Evolutionary conservation across 441 rosid genomes (phyloP).

Genomic region (Adansonia rubrostipa): DNA sequence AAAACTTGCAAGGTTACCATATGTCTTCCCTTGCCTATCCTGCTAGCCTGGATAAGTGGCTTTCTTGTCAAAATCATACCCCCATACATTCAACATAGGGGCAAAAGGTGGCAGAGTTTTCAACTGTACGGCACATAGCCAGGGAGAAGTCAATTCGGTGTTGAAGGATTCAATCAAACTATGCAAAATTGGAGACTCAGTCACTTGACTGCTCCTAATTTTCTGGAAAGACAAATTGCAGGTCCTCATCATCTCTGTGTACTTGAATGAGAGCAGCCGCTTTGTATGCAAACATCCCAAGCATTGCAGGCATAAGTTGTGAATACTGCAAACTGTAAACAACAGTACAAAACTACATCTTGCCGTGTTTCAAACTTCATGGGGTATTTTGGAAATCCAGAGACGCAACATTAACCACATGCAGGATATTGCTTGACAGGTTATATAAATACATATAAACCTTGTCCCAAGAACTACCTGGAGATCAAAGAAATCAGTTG

Average conservation of each 20-base stretch:
- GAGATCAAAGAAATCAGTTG: slow-evolving; percentile 68
- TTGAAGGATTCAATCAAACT: neutral
- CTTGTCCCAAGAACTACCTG: slow-evolving; percentile 54
- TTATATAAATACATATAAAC: neutral
- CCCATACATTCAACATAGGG: neutral
- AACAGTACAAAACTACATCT: neutral
- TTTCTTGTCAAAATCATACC: neutral
- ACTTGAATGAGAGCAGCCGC: slow-evolving; percentile 97
- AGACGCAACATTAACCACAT: neutral
- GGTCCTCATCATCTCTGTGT: slow-evolving; percentile 86
- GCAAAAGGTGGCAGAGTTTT: neutral
- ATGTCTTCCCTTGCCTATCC: neutral
- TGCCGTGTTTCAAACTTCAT: neutral
- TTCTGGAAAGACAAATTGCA: slow-evolving; percentile 68
- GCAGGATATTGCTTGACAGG: neutral
- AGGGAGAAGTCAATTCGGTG: neutral
- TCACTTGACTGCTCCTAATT: slow-evolving; percentile 40
- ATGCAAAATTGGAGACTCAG: slow-evolving; percentile 17
- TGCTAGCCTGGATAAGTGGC: neutral
- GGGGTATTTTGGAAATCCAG: no score
- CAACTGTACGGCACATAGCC: neutral
- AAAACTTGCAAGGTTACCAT: neutral
- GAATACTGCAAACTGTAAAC: slow-evolving; percentile 3
- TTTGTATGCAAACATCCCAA: slow-evolving; percentile 91
- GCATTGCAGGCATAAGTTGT: slow-evolving; percentile 88